Conservation (phyloP, 768 basidiomycete genomes). For the Mycena albidolilacea region DNA sequence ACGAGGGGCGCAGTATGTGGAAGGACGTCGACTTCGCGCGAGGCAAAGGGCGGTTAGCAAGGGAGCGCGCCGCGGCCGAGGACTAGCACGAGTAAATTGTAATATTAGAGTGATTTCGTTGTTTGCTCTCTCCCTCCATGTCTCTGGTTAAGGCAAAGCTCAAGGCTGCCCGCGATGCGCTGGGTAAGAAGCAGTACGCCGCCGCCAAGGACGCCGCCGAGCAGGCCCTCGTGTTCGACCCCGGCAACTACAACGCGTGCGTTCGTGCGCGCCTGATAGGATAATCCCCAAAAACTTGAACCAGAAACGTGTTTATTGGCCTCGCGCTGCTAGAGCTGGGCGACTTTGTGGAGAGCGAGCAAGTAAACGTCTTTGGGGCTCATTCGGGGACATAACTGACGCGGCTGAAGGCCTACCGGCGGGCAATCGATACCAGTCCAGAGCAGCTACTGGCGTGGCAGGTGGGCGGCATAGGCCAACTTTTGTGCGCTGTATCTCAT, state of each 20-base stretch:
- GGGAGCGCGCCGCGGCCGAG: slow-evolving; percentile 58
- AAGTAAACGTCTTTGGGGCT: slow-evolving; percentile 62
- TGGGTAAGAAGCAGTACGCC: slow-evolving; percentile 82
- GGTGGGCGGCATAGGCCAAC: slow-evolving; percentile 58
- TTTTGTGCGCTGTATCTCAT: slow-evolving; percentile 32
- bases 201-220: slow-evolving; percentile 76
- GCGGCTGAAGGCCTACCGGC: slow-evolving; percentile 75
- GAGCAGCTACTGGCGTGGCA: slow-evolving; percentile 88
- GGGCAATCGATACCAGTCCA: slow-evolving; percentile 79
- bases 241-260: slow-evolving; percentile 91
- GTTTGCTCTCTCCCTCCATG: slow-evolving; percentile 44
- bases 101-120: neutral
- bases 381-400: slow-evolving; percentile 34
- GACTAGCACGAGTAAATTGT: neutral
- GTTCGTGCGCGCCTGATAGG: slow-evolving; percentile 46
- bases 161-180: slow-evolving; percentile 82
- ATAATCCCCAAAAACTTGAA: neutral
- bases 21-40: slow-evolving; percentile 75
- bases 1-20: slow-evolving; percentile 72
- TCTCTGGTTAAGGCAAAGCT: slow-evolving; percentile 79
- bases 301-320: slow-evolving; percentile 89
- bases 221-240: slow-evolving; percentile 81
- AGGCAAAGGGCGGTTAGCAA: slow-evolving; percentile 81
- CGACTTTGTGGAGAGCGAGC: slow-evolving; percentile 82
- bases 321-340: slow-evolving; percentile 85